Evolutionary conservation across 225 moss, liverwort and hornwort species (phyloP), one percentile per base, ranked within the genome.

Genomic region (Physcomitrellopsis africana): DNA sequence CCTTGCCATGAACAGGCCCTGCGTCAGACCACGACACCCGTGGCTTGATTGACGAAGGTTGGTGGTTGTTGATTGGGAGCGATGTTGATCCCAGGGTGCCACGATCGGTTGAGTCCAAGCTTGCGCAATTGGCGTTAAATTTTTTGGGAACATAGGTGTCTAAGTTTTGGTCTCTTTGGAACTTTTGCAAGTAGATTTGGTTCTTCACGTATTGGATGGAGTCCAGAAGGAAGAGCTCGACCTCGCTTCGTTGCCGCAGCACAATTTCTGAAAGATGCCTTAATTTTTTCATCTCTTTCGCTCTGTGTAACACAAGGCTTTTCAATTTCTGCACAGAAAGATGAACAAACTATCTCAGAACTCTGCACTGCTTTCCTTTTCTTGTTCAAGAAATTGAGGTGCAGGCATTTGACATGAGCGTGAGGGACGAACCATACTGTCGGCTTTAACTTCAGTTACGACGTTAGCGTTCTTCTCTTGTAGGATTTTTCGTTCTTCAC

Each of bases 191-290:
- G 70, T 26, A 51, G 19, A 86, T 79, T 49, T 90, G 87, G 37
- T 82, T 74, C 60, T 86, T 89, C 9, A 92, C 78, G 23, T 86
- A 70, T 9, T 93, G 86, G 29, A 93, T 82, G 60, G 95, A 92
- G 24, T 96, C 87, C 41, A 96, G 75, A 2, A 96, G 90, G 73
- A 92, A 96, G 3, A 82, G 85, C 61, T 96, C 89, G 37, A 92
- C 87, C 66, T 96, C 93, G 9, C 76, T 80, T 10, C 86, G 77
- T 60, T 96, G 93, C 67, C 64, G 73, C 15, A 93, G 53, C n/a
- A 92, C 82, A n/a, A 73, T 81, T 51, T 91, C 76, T 5, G 90
- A 83, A n/a, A 93, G 61, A 9, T 80, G 83, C 64, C 86, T 81
- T 1, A 93, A 67, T 37, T 81, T 90, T 80, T 89, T 89, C 56